These are phyloP conservation scores for Xylariales sp. DNA, from an alignment of 2,329 filamentous ascomycete species.

Conservation along the genomic window DNA sequence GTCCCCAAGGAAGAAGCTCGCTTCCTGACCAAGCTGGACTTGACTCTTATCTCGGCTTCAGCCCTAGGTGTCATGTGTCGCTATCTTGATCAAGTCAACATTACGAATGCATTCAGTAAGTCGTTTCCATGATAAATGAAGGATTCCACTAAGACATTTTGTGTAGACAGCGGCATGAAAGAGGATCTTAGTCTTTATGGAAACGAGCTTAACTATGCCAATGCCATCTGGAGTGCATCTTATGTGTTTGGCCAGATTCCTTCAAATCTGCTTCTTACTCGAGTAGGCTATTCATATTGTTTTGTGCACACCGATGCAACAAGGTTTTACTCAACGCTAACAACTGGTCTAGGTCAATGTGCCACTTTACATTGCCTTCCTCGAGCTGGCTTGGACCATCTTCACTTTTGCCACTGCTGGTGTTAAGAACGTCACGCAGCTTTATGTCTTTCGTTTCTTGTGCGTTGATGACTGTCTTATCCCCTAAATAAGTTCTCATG, in stretches of 20 bases:
- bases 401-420: constrained; percentile 8
- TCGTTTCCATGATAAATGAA: too few species aligned
- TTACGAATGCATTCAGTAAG: neutral
- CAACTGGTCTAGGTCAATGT: neutral
- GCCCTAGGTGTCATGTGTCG: neutral
- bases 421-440: constrained; percentile 29
- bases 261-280: neutral
- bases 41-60: neutral
- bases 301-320: too few species aligned
- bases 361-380: neutral
- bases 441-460: constrained; percentile 37
- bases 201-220: constrained; percentile 15
- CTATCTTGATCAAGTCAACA: neutral
- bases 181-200: constrained; percentile 20
- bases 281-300: neutral
- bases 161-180: neutral
- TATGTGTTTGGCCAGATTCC: neutral
- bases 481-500: too few species aligned
- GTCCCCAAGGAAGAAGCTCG: neutral
- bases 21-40: neutral
- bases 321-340: neutral
- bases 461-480: neutral
- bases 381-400: constrained; percentile 11
- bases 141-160: neutral
- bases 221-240: neutral